Percentiles rank a stretch among this genome's conserved stretches.
phyloP scores from a whole-genome alignment of 148 eudicot genomes.

The Dianthus caryophyllus region DNA sequence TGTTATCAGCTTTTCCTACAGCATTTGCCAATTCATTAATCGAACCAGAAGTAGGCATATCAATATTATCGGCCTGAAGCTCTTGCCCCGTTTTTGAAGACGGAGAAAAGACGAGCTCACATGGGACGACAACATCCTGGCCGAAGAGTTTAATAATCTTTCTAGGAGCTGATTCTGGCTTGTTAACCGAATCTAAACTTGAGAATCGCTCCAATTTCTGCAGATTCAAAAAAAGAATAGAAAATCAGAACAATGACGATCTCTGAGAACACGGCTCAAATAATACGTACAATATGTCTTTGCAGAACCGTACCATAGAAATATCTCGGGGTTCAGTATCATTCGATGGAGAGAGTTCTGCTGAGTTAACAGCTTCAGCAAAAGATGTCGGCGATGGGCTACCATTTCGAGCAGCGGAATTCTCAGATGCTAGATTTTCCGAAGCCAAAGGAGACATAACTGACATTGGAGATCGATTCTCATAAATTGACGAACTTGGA shows the following conservation, averaged over 20 bases:
- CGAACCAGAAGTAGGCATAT: slow-evolving; percentile 26
- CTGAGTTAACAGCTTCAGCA: slow-evolving; percentile 25
- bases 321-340: slow-evolving; percentile 28
- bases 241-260: not conserved
- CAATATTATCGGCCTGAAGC: slow-evolving; percentile 10
- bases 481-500: slow-evolving; percentile 37
- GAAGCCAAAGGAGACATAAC: slow-evolving; percentile 57
- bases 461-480: slow-evolving; percentile 74
- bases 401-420: slow-evolving; percentile 40
- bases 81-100: slow-evolving; percentile 23
- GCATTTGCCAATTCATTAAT: slow-evolving; percentile 34
- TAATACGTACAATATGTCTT: not conserved
- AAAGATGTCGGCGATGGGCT: slow-evolving; percentile 53
- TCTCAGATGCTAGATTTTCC: slow-evolving; percentile 38
- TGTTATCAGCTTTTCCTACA: slow-evolving; percentile 23
- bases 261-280: not conserved
- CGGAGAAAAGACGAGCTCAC: slow-evolving; percentile 25
- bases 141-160: slow-evolving; percentile 77
- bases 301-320: slow-evolving; percentile 42
- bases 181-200: slow-evolving; percentile 25
- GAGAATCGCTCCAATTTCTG: slow-evolving; percentile 59
- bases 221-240: slow-evolving; percentile 1
- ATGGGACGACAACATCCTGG: slow-evolving; percentile 49
- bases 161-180: slow-evolving; percentile 32
- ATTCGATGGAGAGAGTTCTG: slow-evolving; percentile 22